Base-by-base conservation (phyloP, 371 early-diverging fungal genomes). In the Blastocladiella emersonii region DNA sequence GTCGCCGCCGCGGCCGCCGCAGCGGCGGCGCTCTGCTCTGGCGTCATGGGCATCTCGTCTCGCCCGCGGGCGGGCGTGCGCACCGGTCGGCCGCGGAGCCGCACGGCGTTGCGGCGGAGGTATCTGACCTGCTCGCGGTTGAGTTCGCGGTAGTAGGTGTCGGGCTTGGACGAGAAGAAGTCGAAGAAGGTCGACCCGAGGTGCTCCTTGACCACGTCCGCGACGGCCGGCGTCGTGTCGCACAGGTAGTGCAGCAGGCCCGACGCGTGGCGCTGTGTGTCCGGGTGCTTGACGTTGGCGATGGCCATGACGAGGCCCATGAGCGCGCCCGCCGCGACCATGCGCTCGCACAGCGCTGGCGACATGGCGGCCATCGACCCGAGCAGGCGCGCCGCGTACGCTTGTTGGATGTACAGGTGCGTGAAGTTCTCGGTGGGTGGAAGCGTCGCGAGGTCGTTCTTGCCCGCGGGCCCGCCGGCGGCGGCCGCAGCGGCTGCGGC, bases 181-280 rank as follows among this genome's bases (percentile, higher is more conserved):
- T 79, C 81, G 61, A 72, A 72, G 65, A 81, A 81, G 68, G 75
- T 77, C 39, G 69, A 49, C 1, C 81, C 81, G 75, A 81, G 74
- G 64, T 73, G 61, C 25, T 69, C 69, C 13, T 64, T 64, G 34
- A 80, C 63, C 3, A 73, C 69, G 4, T 66, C 62, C 0, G 67
- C 70, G 12, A 80, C 78, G 43, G 65, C 65, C 5, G 66, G 64
- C 69, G 74, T 25, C 61, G 62, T 25, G 8, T 71, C 72, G 27
- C 19, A 19, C 19, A 56, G 36, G 43, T 35, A 60, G 7, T 53
- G 32, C n/a, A 65, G 63, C 34, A 55, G 25, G 17, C 23, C 32
- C 6, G 48, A 35, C 5, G 81, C 79, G 66, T 76, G 76, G 27
- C 67, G 62, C 61, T 81, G 81, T 59, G 76, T 74, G 30, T 81